These are phyloP conservation scores for Boletellus dicymbophilus DNA, from an alignment of 1,284 basidiomycete species.

Conservation along the genomic window DNA sequence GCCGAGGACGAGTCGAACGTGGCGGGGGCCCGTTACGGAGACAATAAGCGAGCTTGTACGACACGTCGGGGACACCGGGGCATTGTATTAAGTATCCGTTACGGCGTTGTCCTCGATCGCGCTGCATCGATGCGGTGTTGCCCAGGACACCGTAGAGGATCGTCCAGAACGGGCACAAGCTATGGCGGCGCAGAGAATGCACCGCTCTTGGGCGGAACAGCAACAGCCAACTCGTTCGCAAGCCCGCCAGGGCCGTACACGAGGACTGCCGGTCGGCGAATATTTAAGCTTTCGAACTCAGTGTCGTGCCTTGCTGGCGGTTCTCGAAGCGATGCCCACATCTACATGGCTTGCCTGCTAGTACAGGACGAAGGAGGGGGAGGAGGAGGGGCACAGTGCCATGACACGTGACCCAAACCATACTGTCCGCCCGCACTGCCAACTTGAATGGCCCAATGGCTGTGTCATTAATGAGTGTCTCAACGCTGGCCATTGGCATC, in stretches of 20 bases:
- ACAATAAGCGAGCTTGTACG: conserved; percentile 27
- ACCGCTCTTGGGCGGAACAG: conserved; percentile 15
- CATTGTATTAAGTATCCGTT: conserved; percentile 8
- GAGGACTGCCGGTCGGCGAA: background rate
- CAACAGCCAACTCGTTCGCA: conserved; percentile 6
- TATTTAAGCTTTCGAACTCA: background rate
- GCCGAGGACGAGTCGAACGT: conserved; percentile 9
- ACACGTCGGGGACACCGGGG: conserved; percentile 12
- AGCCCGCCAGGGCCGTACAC: background rate
- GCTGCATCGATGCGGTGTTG: conserved; percentile 12
- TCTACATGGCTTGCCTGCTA: too few species aligned
- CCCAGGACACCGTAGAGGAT: conserved; percentile 5
- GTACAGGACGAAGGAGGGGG: too few species aligned
- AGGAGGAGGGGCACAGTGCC: background rate
- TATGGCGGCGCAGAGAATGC: too few species aligned
- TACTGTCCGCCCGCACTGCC: too few species aligned
- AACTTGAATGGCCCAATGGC: conserved; percentile 1
- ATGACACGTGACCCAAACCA: background rate
- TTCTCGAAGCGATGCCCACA: background rate
- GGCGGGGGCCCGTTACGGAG: conserved; percentile 10
- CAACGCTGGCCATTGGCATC: too few species aligned
- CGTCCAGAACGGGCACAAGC: conserved; percentile 4
- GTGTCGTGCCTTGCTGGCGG: background rate
- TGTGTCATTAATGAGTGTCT: too few species aligned
- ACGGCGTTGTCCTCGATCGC: conserved; percentile 6